Base-by-base conservation (phyloP, 2,329 filamentous ascomycete genomes). In the Sclerotiophoma versabilis region DNA sequence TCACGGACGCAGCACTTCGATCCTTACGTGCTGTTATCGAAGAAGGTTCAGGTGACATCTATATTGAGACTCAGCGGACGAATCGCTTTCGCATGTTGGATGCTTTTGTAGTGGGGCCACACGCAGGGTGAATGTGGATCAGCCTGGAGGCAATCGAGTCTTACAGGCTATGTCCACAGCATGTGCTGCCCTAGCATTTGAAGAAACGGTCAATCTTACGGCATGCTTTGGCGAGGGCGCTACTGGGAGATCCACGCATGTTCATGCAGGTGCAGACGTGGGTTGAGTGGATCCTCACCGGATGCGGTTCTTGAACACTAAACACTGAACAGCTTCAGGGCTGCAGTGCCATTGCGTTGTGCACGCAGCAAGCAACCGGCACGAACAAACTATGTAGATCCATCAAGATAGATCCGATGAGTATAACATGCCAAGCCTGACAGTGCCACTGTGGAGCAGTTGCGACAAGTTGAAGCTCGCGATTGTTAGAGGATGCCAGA, bases 281-380 rank as follows among this genome's bases (percentile, higher is more conserved):
- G 39, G 39, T 17, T 34, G 39, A 36, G 51, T 56, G 58, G 54
- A 59, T 42, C 54, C 49, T 57, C 51, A 54, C 51, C 51, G 51
- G 51, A 54, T 54, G 33, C 39, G 34, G 45, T 12, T 33, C 12
- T 17, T 17, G 26, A 27, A 47, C 29, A 41, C 12, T 1, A 12
- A 23, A 4, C 7, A n/a, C 20, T 20, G 22, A 26, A 36, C 17
- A 20, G 14, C 36, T 41, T 37, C n/a, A 34, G 11, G 5, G n/a
- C 15, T 20, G n/a, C n/a, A 22, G 14, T 30, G 12, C 22, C 14
- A 5, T 30, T 22, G 7, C 20, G 12, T 9, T 36, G 17, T n/a
- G 17, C 32, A 10, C 9, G 10, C 17, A n/a, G 8, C 15, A 10
- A 15, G 43, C 12, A 33, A 5, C 20, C 7, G 9, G 10, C n/a